Evolutionary conservation across 495 filamentous ascomycete species (phyloP).

Genomic region (Trypethelium eluteriae): DNA sequence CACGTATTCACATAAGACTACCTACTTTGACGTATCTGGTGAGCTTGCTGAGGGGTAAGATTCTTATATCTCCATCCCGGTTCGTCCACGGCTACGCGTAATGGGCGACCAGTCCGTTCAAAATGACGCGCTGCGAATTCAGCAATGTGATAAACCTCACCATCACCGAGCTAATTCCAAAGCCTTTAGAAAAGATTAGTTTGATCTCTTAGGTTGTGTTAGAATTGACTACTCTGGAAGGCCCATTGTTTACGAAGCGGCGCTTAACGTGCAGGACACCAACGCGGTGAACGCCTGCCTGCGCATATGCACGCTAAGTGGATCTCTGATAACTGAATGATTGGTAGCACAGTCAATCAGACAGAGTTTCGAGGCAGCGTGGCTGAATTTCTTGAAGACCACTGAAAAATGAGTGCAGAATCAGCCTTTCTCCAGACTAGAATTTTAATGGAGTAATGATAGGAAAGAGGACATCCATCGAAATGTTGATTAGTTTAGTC

Average conservation of each 20-base stretch:
- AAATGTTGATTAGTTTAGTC: not conserved
- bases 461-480: no score
- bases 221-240: not conserved
- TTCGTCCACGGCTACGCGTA: conserved; percentile 30
- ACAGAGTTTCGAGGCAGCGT: not conserved
- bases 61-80: conserved; percentile 32
- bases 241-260: not conserved
- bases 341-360: not conserved
- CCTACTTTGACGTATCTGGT: conserved; percentile 23
- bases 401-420: no score
- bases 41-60: conserved; percentile 22
- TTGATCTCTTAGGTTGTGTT: not conserved
- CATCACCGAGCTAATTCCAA: conserved; percentile 27
- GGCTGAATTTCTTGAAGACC: no score
- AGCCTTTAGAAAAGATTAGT: conserved; percentile 14
- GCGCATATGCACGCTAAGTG: not conserved
- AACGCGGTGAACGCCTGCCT: not conserved
- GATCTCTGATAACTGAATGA: no score
- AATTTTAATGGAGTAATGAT: no score
- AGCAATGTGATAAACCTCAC: conserved; percentile 22
- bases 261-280: not conserved
- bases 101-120: conserved; percentile 19
- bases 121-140: conserved; percentile 23
- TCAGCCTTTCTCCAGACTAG: no score
- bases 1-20: not conserved